Evolutionary conservation across 108 stramenopile genomes (phyloP), one percentile per base, ranked within the genome.

Genomic region (Cyclotella atomus): DNA sequence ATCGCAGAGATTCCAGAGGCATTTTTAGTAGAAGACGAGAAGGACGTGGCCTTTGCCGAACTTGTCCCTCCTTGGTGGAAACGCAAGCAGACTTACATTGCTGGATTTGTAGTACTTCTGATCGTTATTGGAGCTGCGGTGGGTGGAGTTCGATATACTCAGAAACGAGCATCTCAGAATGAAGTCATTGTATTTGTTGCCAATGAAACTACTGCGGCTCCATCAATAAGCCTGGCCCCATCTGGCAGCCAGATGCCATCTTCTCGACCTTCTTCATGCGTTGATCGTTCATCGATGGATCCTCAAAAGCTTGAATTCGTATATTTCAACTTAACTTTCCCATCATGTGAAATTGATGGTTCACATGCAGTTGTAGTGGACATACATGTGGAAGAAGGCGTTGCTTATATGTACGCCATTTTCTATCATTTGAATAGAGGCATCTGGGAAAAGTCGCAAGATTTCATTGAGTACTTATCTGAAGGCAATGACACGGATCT

Each of bases 21-120:
- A 21, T 61, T 61, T 61, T 36, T 61, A 24, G 60, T 61, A 3
- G 60, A 61, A 29, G 59, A 60, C n/a, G 36, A 61, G 20, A 38
- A 57, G 32, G 56, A 19, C 1, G 16, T 61, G 1, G 60, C 60
- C 19, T 10, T 61, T 1, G 60, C 60, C 6, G 60, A 61, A 21
- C 34, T 43, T 21, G 27, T 61, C 20, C 60, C 16, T 38, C 60
- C 60, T 6, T 61, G 60, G 60, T 61, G 60, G 60, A 38, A 61
- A 61, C 35, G 23, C 3, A 61, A 61, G 19, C n/a, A 20, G 1
- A 41, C 36, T 29, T 61, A 61, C 12, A 20, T 1, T 24, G 0
- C 21, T 36, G 0, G n/a, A 0, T 21, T 61, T 0, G 16, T 41
- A 30, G 0, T 61, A 19, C 20, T 36, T 21, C 41, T 36, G 4